Conservation (phyloP, 176 grass and related monocot genomes). For the Triticum urartu region DNA sequence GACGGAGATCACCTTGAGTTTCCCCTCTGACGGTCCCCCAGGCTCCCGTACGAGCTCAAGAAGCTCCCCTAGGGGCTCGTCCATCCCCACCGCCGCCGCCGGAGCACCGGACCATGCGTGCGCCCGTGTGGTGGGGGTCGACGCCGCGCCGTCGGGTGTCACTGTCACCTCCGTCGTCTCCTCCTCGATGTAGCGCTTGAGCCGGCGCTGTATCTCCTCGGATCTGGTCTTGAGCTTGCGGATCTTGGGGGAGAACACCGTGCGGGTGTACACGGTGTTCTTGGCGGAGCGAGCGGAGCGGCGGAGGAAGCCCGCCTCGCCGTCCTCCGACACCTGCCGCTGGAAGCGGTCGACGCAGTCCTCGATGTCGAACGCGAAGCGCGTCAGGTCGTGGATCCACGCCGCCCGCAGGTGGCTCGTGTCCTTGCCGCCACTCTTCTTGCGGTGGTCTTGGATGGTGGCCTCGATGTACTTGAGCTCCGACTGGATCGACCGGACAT, state of each 20-base stretch:
- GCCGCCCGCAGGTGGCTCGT: background rate
- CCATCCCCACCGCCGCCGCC: background rate
- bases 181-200: background rate
- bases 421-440: background rate
- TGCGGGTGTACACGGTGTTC: background rate
- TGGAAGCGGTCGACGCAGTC: background rate
- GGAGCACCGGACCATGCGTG: background rate
- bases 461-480: background rate
- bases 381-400: background rate
- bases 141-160: background rate
- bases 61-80: background rate
- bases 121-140: background rate
- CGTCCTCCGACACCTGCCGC: background rate
- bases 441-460: background rate
- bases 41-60: background rate
- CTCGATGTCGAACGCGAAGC: background rate
- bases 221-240: background rate
- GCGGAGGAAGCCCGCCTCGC: background rate
- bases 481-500: background rate
- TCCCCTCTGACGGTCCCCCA: background rate
- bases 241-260: background rate
- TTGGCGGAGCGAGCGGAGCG: background rate
- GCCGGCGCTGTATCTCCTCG: background rate
- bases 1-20: background rate
- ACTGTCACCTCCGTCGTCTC: background rate